Conservation (phyloP, 2,329 filamentous ascomycete genomes). For the Pyrenophora seminiperda region DNA sequence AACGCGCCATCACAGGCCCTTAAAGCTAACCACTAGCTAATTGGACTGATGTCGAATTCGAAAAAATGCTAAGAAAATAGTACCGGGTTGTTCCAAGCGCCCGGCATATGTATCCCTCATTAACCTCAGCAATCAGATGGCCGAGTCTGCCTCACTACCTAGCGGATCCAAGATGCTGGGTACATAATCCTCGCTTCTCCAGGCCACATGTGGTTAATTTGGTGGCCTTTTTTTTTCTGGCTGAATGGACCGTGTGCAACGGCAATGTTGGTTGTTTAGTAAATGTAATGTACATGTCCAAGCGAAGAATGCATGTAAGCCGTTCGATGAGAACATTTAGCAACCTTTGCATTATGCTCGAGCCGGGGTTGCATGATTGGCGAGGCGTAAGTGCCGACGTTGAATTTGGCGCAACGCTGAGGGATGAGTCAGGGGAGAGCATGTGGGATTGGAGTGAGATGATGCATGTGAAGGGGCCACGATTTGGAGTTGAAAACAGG, state of each 20-base stretch:
- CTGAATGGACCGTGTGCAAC: conserved; percentile 1
- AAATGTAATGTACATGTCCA: neutral
- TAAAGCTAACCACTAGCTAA: neutral
- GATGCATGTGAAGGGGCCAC: neutral
- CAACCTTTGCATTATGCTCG: neutral
- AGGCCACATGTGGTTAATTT: conserved; percentile 12
- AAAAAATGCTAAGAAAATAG: neutral
- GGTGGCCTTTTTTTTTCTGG: conserved; percentile 8
- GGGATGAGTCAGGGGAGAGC: neutral
- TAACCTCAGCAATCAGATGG: conserved; percentile 20
- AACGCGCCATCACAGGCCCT: neutral
- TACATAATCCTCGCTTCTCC: neutral
- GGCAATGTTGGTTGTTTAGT: conserved; percentile 4
- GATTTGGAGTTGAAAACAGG: neutral
- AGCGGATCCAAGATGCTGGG: conserved; percentile 10
- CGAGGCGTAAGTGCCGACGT: neutral
- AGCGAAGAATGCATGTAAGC: neutral
- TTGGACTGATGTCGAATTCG: neutral
- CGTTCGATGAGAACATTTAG: neutral
- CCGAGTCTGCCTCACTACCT: conserved; percentile 9
- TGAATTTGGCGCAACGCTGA: neutral
- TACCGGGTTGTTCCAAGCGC: conserved; percentile 10
- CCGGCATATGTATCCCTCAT: conserved; percentile 2
- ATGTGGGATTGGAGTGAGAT: neutral
- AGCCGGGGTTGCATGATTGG: neutral